Evolutionary conservation across 2,329 filamentous ascomycete species (phyloP).

Genomic region (Ascochyta fabae): DNA sequence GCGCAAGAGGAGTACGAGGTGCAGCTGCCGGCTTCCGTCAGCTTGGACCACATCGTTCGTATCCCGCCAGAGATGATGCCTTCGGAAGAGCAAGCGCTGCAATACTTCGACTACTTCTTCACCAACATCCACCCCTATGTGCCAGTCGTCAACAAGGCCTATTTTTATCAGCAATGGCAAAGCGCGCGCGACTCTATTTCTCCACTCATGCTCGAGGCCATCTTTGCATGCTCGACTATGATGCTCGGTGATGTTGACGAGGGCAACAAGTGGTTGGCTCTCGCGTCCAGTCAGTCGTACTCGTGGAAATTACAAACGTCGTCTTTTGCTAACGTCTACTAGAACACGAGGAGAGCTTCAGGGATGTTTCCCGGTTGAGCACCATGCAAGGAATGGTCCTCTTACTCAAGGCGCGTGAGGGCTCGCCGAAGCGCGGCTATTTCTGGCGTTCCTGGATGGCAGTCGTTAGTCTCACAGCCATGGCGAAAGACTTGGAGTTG

Average conservation of each 20-base stretch:
- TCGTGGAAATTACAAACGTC: not conserved
- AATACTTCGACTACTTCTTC: conserved; percentile 92
- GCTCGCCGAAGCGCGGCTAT: conserved; percentile 90
- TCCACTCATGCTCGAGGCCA: conserved; percentile 83
- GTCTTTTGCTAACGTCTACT: conserved; percentile 23
- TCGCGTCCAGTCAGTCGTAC: conserved; percentile 76
- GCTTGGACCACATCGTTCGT: conserved; percentile 77
- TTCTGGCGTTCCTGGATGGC: conserved; percentile 98
- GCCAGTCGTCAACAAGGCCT: conserved; percentile 81
- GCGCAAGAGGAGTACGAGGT: conserved; percentile 75
- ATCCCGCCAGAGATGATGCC: conserved; percentile 96
- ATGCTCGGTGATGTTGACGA: conserved; percentile 83
- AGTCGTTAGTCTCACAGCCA: conserved; percentile 87
- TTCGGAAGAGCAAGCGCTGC: conserved; percentile 77
- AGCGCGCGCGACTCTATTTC: conserved; percentile 83
- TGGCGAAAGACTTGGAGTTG: conserved; percentile 89
- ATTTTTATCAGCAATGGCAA: conserved; percentile 91
- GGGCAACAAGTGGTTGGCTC: conserved; percentile 89
- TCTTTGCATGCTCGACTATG: conserved; percentile 87
- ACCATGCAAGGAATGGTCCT: conserved; percentile 90
- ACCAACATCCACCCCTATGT: conserved; percentile 89
- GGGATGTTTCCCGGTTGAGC: conserved; percentile 87
- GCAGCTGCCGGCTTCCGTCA: conserved; percentile 70
- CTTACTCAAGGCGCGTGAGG: conserved; percentile 87
- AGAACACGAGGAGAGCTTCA: conserved; percentile 93